Evolutionary conservation across 805 yeast genomes (phyloP).

Genomic region (Monosporozyma solicola): DNA sequence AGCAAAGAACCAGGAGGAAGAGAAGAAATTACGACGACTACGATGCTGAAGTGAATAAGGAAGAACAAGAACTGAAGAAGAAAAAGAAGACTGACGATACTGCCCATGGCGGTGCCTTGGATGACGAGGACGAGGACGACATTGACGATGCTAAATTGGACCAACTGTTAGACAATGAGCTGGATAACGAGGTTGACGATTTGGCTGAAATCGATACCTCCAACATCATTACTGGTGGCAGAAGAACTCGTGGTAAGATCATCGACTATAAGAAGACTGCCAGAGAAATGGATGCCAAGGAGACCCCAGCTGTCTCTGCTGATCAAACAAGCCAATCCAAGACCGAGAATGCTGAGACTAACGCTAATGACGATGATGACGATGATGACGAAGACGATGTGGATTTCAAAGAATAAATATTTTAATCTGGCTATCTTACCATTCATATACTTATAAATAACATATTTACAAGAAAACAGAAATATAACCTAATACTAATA

Average conservation of each 20-base stretch:
- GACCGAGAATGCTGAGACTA: slow-evolving; percentile 8
- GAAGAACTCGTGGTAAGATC: slow-evolving; percentile 85
- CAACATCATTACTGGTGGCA: slow-evolving; percentile 74
- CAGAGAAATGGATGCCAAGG: slow-evolving; percentile 44
- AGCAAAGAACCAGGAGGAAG: slow-evolving; percentile 21
- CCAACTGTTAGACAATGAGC: slow-evolving; percentile 36
- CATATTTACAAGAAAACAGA: not conserved
- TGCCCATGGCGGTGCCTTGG: slow-evolving; percentile 14
- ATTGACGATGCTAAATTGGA: slow-evolving; percentile 46
- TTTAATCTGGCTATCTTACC: too few species aligned
- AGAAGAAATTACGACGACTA: slow-evolving; percentile 51
- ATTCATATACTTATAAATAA: not conserved
- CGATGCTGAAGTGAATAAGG: slow-evolving; percentile 54
- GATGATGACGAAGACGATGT: slow-evolving; percentile 16
- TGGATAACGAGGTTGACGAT: slow-evolving; percentile 66
- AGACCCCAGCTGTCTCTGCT: slow-evolving; percentile 14
- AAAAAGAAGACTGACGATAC: slow-evolving; percentile 19
- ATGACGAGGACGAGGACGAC: slow-evolving; percentile 38
- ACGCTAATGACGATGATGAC: slow-evolving; percentile 33
- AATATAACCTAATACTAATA: not conserved
- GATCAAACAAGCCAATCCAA: slow-evolving; percentile 17
- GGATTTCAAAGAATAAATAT: slow-evolving; percentile 16
- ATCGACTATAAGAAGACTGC: slow-evolving; percentile 81
- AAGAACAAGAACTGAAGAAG: slow-evolving; percentile 34
- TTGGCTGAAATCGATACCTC: slow-evolving; percentile 70